Base-by-base conservation (phyloP, 495 filamentous ascomycete species). In the Xylaria intraflava region DNA sequence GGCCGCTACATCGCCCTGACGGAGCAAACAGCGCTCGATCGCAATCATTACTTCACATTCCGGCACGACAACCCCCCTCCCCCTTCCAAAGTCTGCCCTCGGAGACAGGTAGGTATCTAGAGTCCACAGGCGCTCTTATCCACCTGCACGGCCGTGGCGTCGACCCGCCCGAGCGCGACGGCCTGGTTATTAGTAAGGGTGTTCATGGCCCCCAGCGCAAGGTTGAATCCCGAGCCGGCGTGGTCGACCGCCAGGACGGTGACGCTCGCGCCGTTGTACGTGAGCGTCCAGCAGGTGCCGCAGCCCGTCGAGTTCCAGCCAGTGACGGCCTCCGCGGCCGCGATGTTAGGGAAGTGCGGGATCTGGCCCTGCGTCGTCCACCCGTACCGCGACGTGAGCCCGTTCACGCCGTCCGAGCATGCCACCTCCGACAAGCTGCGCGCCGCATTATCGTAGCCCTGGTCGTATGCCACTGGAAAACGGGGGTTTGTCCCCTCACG, bases 211-310 rank as follows among this genome's bases (percentile, higher is more conserved):
- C 60, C 53, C 43, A 83, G 65, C 3, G 75, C 83, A 46, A 91
- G 76, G 66, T 87, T 86, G 72, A 86, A 82, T 2, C 83, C 85
- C 19, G 53, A 17, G 0, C 57, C 71, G 9, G 81, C 74, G 48
- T 81, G 71, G 69, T 92, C 88, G 53, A 92, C 73, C 22, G 80
- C 88, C 10, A 81, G 71, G 8, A 92, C 68, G 60, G 83, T 76
- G 69, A 92, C 77, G 17, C 74, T 82, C 49, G 73, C 69, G 58
- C 78, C 75, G 20, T 73, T 66, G 65, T 79, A 92, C 12, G 72
- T 75, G 42, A 88, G 67, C 41, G 68, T 48, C 71, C 83, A 91
- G 76, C 87, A 91, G 9, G 78, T 79, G 49, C 88, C 87, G 70
- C 88, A 92, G 46, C 58, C 65, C 6, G 71, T 48, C 11, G 72